Base-by-base conservation (phyloP, 345 rosid species). In the Jatropha curcas region DNA sequence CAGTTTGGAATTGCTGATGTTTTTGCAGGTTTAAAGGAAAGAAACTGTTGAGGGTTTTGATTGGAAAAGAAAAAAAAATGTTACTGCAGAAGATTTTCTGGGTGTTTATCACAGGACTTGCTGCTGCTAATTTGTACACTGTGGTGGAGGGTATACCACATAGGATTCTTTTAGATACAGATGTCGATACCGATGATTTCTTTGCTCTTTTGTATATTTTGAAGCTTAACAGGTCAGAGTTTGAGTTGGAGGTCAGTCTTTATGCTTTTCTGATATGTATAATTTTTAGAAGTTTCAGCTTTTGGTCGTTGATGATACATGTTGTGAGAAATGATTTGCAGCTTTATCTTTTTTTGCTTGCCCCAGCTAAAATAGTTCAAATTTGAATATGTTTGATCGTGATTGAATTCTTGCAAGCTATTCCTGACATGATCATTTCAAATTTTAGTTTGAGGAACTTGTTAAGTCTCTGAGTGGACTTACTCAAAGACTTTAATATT, bases 161-260 rank as follows among this genome's bases (percentile, higher is more conserved):
- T 20, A 81, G 95, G 77, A 86, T 94, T 71, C 87, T 94, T 59
- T 31, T 92, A 70, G 98, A 94, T 57, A 88, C 98, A 41, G 98
- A 92, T 78, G 89, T 89, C 1, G 92, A 92, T 73, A 92, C 96
- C 3, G 97, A 92, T 77, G 98, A 94, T 81, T 81, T 94, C 65
- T 90, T 94, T 46, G 97, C 88, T 76, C 86, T 94, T 13, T 81
- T 90, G 73, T 94, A 92, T 75, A 90, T 92, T 45, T 76, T 94
- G 77, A 94, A 94, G 85, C 98, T 90, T 45, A 80, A 89, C 78
- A 80, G 86, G 82, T 82, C 97, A 79, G 92, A 90, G 75, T 92
- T 94, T 67, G 71, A 89, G 37, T 62, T 94, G 74, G 90, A 92
- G 90, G 98, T 89, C 65, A 82, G 72, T 9, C 46, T 65, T 35